Evolutionary conservation across 441 rosid species (phyloP).

Genomic region (Adansonia madagascariensis): DNA sequence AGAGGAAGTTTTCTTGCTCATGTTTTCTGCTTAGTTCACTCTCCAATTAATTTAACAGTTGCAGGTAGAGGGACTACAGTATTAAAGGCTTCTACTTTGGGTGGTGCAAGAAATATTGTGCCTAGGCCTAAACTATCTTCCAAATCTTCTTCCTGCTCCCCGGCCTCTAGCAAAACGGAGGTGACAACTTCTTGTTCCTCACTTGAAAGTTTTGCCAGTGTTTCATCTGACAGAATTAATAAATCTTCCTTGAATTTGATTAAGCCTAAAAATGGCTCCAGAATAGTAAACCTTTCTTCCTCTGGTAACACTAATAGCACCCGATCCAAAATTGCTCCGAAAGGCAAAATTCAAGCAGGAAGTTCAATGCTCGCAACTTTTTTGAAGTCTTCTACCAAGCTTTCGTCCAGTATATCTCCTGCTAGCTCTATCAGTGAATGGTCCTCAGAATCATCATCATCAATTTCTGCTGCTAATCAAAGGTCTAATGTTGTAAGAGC

Average conservation of each 20-base stretch:
- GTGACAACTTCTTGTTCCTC: constrained; percentile 68
- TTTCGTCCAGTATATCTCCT: constrained; percentile 59
- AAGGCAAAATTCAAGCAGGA: constrained; percentile 45
- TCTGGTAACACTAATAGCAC: constrained; percentile 38
- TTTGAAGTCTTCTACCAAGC: constrained; percentile 52
- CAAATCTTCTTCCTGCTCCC: constrained; percentile 53
- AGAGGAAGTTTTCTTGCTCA: background rate
- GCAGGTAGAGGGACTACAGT: constrained; percentile 55
- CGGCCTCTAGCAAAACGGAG: constrained; percentile 54
- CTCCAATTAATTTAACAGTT: constrained; percentile 29
- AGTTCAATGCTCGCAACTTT: constrained; percentile 44
- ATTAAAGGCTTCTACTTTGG: constrained; percentile 39
- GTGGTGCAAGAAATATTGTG: constrained; percentile 44
- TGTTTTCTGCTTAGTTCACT: constrained; percentile 25
- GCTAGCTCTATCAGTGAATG: constrained; percentile 80
- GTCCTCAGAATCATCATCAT: constrained; percentile 62
- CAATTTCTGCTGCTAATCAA: constrained; percentile 59
- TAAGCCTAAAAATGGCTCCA: constrained; percentile 45
- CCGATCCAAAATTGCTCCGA: constrained; percentile 39
- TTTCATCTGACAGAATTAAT: constrained; percentile 50
- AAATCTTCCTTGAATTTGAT: constrained; percentile 45
- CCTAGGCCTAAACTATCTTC: constrained; percentile 53
- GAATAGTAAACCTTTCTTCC: constrained; percentile 38
- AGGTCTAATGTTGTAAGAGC: constrained; percentile 48
- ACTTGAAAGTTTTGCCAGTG: constrained; percentile 62